Conservation (phyloP, 345 rosid genomes). For the Ceriops tagal region DNA sequence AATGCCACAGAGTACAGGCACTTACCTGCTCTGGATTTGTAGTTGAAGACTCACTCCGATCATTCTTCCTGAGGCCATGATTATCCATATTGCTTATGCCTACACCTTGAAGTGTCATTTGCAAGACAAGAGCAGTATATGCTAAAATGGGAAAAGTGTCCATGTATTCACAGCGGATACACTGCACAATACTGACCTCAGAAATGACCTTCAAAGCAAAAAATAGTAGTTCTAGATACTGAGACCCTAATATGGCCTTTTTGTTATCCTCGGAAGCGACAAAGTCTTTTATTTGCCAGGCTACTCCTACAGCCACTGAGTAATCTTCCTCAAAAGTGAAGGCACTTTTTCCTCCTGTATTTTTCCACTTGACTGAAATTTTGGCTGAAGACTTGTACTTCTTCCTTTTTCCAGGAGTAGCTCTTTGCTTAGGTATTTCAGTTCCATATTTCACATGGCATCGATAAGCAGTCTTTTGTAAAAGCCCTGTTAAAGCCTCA, state of each 20-base stretch:
- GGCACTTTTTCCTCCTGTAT: conserved; percentile 42
- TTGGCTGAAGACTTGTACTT: conserved; percentile 48
- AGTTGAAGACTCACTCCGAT: conserved; percentile 21
- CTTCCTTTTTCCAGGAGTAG: conserved; percentile 45
- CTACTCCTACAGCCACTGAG: conserved; percentile 62
- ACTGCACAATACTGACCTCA: conserved; percentile 66
- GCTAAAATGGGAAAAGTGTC: conserved; percentile 66
- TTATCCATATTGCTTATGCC: conserved; percentile 12
- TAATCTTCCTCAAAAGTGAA: conserved; percentile 65
- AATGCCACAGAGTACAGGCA: not conserved
- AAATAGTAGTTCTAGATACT: conserved; percentile 42
- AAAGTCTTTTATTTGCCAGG: conserved; percentile 87
- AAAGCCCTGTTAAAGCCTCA: conserved; percentile 44
- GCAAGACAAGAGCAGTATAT: conserved; percentile 66
- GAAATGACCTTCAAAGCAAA: conserved; percentile 66
- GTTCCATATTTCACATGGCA: conserved; percentile 71
- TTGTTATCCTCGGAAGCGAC: conserved; percentile 47
- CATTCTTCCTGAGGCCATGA: conserved; percentile 24
- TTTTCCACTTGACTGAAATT: conserved; percentile 56
- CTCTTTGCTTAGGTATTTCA: conserved; percentile 48
- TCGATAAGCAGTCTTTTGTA: conserved; percentile 70
- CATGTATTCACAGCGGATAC: conserved; percentile 45
- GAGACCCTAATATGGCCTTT: conserved; percentile 55
- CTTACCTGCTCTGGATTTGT: conserved; percentile 40
- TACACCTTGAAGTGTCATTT: conserved; percentile 43